Evolutionary conservation across 75 land plant genomes (phyloP).

Genomic region (Sequoiadendron giganteum): DNA sequence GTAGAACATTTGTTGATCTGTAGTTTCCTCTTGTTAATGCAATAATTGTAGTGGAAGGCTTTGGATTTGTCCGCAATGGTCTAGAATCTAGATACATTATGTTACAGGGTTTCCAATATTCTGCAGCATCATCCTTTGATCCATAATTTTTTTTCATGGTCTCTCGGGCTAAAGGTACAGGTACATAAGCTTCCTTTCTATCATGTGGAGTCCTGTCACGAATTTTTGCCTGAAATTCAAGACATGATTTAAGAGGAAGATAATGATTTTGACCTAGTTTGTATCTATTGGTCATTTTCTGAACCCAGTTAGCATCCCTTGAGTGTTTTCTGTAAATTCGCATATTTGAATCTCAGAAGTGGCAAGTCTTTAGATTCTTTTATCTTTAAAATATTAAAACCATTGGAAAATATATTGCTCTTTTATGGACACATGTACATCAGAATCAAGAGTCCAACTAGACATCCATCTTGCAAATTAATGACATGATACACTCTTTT

Average conservation of each 20-base stretch:
- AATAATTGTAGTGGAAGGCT: not conserved
- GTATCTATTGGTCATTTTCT: not conserved
- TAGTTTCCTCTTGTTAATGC: not conserved
- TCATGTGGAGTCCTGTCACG: not conserved
- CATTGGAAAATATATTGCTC: not conserved
- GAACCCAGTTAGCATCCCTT: not conserved
- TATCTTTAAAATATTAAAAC: not conserved
- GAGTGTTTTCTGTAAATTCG: not conserved
- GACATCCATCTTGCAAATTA: not conserved
- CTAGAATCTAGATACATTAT: not conserved
- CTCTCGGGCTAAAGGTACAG: not conserved
- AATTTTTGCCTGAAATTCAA: not conserved
- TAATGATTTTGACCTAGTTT: not conserved
- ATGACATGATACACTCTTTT: slow-evolving; percentile 7
- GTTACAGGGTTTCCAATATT: not conserved
- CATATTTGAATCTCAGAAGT: not conserved
- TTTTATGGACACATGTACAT: not conserved
- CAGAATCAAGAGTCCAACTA: not conserved
- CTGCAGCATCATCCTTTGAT: not conserved
- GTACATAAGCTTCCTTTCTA: not conserved
- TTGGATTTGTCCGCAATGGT: not conserved
- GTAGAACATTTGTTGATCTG: not conserved
- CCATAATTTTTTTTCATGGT: not conserved
- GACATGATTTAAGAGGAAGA: not conserved
- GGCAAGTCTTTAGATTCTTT: not conserved